Percentiles rank a stretch among this genome's conserved stretches.
Evolutionary conservation across 108 stramenopile genomes (phyloP).

Genomic region (Discostella stelligeroides): DNA sequence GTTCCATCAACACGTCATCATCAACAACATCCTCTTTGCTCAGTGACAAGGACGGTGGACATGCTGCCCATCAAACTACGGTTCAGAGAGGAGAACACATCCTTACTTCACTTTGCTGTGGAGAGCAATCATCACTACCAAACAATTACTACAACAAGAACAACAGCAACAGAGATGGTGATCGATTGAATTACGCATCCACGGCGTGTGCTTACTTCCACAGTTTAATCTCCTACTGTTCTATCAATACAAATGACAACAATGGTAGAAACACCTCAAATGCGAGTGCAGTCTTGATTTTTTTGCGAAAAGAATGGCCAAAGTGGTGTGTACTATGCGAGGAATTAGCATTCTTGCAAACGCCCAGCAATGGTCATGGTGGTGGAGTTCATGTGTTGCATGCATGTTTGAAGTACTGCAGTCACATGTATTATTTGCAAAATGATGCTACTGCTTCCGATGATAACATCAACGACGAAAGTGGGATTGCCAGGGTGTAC

Average conservation of each 20-base stretch:
- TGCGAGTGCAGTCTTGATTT: neutral
- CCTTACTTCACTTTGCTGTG: constrained; percentile 26
- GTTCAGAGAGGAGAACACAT: constrained; percentile 18
- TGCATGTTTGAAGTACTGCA: constrained; percentile 35
- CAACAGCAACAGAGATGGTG: neutral
- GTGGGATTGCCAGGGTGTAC: constrained; percentile 20
- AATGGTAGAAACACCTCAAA: neutral
- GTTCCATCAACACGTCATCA: neutral
- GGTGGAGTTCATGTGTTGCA: constrained; percentile 31
- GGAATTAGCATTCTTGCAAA: constrained; percentile 20
- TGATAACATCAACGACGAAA: neutral
- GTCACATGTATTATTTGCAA: constrained; percentile 14
- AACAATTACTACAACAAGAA: too few relatives aligned
- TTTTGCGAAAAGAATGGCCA: constrained; percentile 27
- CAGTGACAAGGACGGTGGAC: constrained; percentile 1
- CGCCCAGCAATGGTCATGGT: constrained; percentile 3
- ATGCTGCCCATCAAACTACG: constrained; percentile 2
- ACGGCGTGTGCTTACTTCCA: constrained; percentile 32
- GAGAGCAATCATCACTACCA: constrained; percentile 2
- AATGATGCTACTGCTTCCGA: neutral
- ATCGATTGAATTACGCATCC: constrained; percentile 28
- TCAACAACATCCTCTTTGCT: neutral
- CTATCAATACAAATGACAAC: neutral
- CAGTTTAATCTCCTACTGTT: neutral
- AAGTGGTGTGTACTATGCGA: constrained; percentile 39